These are phyloP conservation scores for Calophaca sinica DNA, from an alignment of 306 rosid genomes.

Conservation along the genomic window DNA sequence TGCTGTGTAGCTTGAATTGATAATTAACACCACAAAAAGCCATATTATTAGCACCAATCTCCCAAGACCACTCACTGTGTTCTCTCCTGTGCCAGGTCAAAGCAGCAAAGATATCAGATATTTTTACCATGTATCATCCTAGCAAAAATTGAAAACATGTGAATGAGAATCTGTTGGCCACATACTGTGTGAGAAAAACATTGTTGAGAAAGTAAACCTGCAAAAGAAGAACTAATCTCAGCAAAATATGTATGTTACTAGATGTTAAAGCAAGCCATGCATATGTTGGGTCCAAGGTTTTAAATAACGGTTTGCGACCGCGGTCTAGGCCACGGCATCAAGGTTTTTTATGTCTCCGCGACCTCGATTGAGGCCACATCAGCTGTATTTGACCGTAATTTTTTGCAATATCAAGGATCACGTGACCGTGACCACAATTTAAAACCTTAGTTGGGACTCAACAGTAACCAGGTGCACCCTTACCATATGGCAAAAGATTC, in stretches of 20 bases:
- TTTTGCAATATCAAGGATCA: too few relatives aligned
- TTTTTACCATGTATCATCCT: background rate
- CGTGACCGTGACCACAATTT: too few relatives aligned
- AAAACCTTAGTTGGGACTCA: too few relatives aligned
- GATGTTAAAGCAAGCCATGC: constrained; percentile 25
- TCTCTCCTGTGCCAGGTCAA: constrained; percentile 74
- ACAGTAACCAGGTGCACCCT: background rate
- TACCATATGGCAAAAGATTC: constrained; percentile 21
- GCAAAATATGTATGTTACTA: constrained; percentile 18
- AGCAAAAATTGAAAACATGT: background rate
- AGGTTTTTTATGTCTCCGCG: too few relatives aligned
- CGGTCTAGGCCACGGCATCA: too few relatives aligned
- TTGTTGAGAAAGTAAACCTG: constrained; percentile 99
- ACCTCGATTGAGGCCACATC: too few relatives aligned
- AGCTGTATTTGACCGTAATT: too few relatives aligned
- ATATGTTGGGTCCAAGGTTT: background rate
- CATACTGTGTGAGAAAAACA: constrained; percentile 98
- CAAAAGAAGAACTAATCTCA: constrained; percentile 52
- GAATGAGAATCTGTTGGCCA: constrained; percentile 39
- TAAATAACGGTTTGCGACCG: too few relatives aligned
- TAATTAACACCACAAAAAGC: constrained; percentile 93
- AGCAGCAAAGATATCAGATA: constrained; percentile 45
- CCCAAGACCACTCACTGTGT: constrained; percentile 86
- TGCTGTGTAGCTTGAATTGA: constrained; percentile 98
- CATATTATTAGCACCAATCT: constrained; percentile 89